These are phyloP conservation scores for Leishmania major DNA, from an alignment of 208 protist genomes.

Conservation along the genomic window DNA sequence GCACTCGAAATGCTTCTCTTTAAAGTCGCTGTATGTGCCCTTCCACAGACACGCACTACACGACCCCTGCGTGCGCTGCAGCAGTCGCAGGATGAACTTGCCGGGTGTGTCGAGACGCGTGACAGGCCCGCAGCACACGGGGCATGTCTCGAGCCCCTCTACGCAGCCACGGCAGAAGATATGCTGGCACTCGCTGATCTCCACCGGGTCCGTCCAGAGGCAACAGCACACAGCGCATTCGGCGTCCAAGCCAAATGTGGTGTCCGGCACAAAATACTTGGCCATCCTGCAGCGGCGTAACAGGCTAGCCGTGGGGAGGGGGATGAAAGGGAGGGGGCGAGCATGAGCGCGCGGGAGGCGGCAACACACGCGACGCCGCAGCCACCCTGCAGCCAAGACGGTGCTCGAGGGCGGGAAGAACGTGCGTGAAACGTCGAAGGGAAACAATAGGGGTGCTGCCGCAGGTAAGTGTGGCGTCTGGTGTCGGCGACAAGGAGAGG, in stretches of 20 bases:
- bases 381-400: neutral
- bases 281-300: conserved; percentile 19
- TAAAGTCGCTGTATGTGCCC: conserved; percentile 57
- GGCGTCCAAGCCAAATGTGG: conserved; percentile 42
- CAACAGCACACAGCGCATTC: conserved; percentile 52
- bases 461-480: neutral
- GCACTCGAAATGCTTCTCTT: conserved; percentile 44
- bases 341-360: neutral
- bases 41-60: conserved; percentile 64
- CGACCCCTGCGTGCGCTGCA: conserved; percentile 38
- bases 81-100: conserved; percentile 48
- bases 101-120: conserved; percentile 33
- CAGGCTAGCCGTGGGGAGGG: neutral
- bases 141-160: conserved; percentile 39
- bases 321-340: neutral
- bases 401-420: neutral
- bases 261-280: conserved; percentile 52
- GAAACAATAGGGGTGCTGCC: neutral
- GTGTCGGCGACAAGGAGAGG: neutral
- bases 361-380: neutral
- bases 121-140: conserved; percentile 42
- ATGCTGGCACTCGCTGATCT: conserved; percentile 55
- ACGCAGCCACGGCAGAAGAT: conserved; percentile 63
- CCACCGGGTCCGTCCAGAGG: conserved; percentile 49
- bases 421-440: neutral